These are phyloP conservation scores for Saturnispora silvae DNA, from an alignment of 805 yeast species.

Conservation along the genomic window DNA sequence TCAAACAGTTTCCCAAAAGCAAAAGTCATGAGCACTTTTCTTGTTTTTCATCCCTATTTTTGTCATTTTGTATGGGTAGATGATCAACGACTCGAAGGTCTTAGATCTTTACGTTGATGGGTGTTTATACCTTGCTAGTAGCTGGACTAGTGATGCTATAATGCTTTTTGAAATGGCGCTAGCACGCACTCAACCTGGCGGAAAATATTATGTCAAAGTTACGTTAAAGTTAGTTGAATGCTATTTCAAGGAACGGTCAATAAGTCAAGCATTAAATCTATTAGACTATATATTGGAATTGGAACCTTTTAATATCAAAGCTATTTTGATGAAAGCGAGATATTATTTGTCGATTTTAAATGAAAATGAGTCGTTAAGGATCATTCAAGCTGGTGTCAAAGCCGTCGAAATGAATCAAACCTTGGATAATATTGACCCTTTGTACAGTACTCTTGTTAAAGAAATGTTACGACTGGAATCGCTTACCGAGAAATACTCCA, in stretches of 20 bases:
- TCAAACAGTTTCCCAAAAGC: no score
- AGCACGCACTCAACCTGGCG: background rate
- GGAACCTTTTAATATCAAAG: conserved; percentile 7
- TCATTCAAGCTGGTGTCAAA: conserved; percentile 1
- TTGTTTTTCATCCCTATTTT: background rate
- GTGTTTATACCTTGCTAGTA: conserved; percentile 3
- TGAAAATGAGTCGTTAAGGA: conserved; percentile 9
- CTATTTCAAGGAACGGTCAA: background rate
- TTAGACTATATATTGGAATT: conserved; percentile 3
- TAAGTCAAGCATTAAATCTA: background rate
- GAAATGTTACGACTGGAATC: conserved; percentile 1
- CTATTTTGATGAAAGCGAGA: conserved; percentile 4
- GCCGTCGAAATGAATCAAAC: background rate
- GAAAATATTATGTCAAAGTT: conserved; percentile 5
- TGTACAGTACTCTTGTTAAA: background rate
- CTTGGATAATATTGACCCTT: background rate
- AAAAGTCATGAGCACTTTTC: background rate
- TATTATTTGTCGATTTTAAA: conserved; percentile 5
- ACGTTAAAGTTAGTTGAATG: conserved; percentile 6
- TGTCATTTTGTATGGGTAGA: background rate
- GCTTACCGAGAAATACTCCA: background rate
- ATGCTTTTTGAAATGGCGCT: conserved; percentile 4
- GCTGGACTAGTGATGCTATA: conserved; percentile 7
- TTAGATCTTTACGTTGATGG: conserved; percentile 7
- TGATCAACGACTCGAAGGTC: no score